Evolutionary conservation across 208 protist genomes (phyloP), one percentile per base, ranked within the genome.

Genomic region (Leishmania arabica): DNA sequence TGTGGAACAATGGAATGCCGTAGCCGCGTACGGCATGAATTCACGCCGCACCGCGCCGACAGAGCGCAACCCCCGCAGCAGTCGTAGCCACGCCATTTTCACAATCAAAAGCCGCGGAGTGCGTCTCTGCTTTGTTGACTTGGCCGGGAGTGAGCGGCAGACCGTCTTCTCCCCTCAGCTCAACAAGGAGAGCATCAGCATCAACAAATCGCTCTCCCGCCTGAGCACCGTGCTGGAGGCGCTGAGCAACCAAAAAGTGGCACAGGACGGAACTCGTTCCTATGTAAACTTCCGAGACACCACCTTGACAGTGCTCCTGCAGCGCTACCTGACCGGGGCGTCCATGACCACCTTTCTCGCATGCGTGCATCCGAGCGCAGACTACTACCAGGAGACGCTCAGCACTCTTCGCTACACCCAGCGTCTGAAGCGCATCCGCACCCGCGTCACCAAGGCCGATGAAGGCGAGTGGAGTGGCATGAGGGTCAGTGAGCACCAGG

Each of bases 81-180:
- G 95, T 71, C 90, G 98, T 31, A 98, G 96, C 77, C 98, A 99
- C 81, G 90, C 95, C 65, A 86, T 98, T 80, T 97, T 98, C 86
- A 98, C 93, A 31, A 86, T 98, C 58, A 96, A 98, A 70, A 93
- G 88, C 66, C 71, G 72, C 53, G 90, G 91, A 34, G 82, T 98
- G 66, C 88, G 91, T 31, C 82, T 98, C n/a, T 96, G 93, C 68
- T 86, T 98, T 17, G 95, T 98, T 27, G 95, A 98, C 66, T 82
- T 98, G 19, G 93, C 93, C n/a, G 95, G 95, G 42, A 96, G 92
- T 73, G 93, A 98, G 81, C 89, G 95, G 27, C 95, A 98, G 80
- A 93, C 88, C 0, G 86, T 91, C 34, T 98, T 96, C 72, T 95
- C 93, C 5, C 87, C 92, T 15, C 90, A 96, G 79, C 87, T 96